Percentiles rank a stretch among this genome's conserved stretches.
Conservation (phyloP, 2,329 filamentous ascomycete genomes). For the Tolypocladium tundrense region DNA sequence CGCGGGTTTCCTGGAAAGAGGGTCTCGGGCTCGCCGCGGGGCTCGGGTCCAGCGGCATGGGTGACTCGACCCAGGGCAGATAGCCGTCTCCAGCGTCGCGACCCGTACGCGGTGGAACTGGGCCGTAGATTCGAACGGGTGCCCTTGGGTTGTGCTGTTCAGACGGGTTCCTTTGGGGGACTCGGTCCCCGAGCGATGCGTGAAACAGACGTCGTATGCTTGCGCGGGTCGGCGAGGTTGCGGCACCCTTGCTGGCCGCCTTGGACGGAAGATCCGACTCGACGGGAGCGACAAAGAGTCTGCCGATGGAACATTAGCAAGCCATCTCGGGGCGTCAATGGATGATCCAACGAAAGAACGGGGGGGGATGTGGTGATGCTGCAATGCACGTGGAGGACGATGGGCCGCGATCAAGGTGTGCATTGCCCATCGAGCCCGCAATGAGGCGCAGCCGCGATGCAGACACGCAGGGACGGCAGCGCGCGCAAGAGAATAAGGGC, state of each 20-base stretch:
- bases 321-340: neutral
- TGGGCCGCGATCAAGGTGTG: neutral
- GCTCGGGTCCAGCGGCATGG: slow-evolving; percentile 2
- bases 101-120: slow-evolving; percentile 13
- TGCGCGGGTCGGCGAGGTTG: slow-evolving; percentile 24
- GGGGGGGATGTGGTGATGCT: neutral
- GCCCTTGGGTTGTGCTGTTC: slow-evolving; percentile 15
- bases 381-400: neutral
- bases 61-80: slow-evolving; percentile 12
- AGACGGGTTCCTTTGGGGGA: slow-evolving; percentile 5
- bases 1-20: slow-evolving; percentile 1
- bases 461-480: neutral
- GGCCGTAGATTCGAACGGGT: slow-evolving; percentile 16
- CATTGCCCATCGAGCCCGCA: neutral
- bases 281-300: slow-evolving; percentile 35
- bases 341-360: neutral
- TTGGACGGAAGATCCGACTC: slow-evolving; percentile 31
- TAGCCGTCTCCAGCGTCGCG: slow-evolving; percentile 7
- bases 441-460: neutral
- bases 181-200: slow-evolving; percentile 2
- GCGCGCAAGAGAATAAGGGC: neutral
- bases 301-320: slow-evolving; percentile 14
- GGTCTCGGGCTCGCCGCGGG: neutral
- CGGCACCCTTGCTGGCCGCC: slow-evolving; percentile 17
- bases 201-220: slow-evolving; percentile 27